Percentiles rank a stretch among this genome's conserved stretches.
Conservation (phyloP, 1,284 basidiomycete species). For the Coriolopsis trogii region DNA sequence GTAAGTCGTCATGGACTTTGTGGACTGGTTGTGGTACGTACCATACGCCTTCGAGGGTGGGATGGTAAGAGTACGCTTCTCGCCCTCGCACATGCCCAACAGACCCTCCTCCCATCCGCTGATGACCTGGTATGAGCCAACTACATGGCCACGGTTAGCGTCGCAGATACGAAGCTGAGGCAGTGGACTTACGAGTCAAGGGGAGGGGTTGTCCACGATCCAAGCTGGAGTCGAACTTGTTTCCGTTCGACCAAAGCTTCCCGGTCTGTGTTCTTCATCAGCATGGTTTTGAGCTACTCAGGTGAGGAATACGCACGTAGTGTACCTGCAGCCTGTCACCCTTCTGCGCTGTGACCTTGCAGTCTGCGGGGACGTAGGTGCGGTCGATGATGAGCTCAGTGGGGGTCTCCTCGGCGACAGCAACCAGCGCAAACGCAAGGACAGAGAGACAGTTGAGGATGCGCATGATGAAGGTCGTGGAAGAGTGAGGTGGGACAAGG, state of each 20-base stretch:
- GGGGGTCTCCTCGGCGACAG: conserved; percentile 45
- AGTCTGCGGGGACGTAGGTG: conserved; percentile 61
- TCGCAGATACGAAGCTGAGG: neutral
- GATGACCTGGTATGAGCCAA: conserved; percentile 83
- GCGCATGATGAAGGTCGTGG: conserved; percentile 21
- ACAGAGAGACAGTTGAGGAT: conserved; percentile 37
- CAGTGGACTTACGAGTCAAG: conserved; percentile 59
- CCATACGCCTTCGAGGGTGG: conserved; percentile 82
- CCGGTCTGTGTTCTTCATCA: conserved; percentile 58
- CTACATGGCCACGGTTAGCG: conserved; percentile 40
- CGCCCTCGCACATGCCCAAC: conserved; percentile 83
- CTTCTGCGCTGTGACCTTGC: conserved; percentile 56
- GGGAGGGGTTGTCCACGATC: conserved; percentile 72
- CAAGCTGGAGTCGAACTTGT: conserved; percentile 74
- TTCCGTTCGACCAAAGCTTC: conserved; percentile 68
- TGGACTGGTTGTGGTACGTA: conserved; percentile 40
- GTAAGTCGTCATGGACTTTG: neutral
- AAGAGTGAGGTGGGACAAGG: neutral
- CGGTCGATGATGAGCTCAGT: conserved; percentile 63
- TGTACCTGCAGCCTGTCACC: conserved; percentile 78
- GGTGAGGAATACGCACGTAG: conserved; percentile 58
- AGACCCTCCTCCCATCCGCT: conserved; percentile 83
- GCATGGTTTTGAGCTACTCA: neutral
- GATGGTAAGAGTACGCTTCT: conserved; percentile 92
- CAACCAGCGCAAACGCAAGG: conserved; percentile 43